Evolutionary conservation across 164 flowering plant genomes (phyloP).

Genomic region (Macadamia tetraphylla): DNA sequence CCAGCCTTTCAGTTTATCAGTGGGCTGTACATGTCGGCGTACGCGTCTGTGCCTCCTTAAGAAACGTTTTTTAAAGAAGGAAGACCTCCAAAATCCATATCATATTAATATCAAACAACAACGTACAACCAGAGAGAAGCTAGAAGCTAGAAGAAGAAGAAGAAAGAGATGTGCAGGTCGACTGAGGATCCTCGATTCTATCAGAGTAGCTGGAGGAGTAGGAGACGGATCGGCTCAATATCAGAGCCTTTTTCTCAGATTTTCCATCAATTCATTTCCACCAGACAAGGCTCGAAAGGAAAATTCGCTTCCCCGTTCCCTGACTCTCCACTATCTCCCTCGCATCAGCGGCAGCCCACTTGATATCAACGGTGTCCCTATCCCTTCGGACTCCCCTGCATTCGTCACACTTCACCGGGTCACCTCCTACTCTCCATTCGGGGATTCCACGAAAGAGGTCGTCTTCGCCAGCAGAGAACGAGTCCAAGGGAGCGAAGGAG

Average conservation of each 20-base stretch:
- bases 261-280: conserved; percentile 10
- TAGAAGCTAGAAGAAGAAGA: too few relatives aligned
- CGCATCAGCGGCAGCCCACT: conserved; percentile 36
- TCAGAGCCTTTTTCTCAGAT: conserved; percentile 38
- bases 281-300: neutral
- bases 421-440: conserved; percentile 7
- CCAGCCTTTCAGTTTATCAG: too few relatives aligned
- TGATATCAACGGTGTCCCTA: conserved; percentile 35
- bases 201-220: conserved; percentile 7
- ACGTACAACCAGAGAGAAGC: too few relatives aligned
- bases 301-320: conserved; percentile 29
- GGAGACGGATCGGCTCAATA: conserved; percentile 20
- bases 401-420: conserved; percentile 55
- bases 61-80: too few relatives aligned
- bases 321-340: conserved; percentile 58
- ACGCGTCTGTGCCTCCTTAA: too few relatives aligned
- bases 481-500: conserved; percentile 47
- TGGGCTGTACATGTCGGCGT: too few relatives aligned
- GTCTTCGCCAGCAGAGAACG: conserved; percentile 41
- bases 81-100: too few relatives aligned
- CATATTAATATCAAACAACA: too few relatives aligned
- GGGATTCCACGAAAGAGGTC: conserved; percentile 6
- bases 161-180: conserved; percentile 37
- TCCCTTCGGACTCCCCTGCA: conserved; percentile 47
- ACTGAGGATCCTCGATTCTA: conserved; percentile 23